phyloP scores from a whole-genome alignment of 805 yeast species.

The Cyberlindnera mycetangii region DNA sequence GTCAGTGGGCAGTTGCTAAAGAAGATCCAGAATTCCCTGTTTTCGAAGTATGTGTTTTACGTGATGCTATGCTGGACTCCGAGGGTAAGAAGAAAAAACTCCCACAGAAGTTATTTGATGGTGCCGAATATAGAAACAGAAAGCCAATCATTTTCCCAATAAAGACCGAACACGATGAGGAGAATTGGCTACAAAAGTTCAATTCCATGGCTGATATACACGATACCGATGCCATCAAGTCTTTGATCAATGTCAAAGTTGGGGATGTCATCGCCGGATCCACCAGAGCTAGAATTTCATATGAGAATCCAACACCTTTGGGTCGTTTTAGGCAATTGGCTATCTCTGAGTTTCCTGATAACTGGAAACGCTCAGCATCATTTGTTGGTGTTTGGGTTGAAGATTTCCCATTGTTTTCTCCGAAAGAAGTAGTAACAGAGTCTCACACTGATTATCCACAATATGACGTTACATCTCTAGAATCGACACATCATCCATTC shows the following conservation, averaged over 20 bases:
- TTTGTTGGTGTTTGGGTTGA: slow-evolving; percentile 80
- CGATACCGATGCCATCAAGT: slow-evolving; percentile 30
- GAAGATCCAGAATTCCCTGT: slow-evolving; percentile 54
- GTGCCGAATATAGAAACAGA: slow-evolving; percentile 48
- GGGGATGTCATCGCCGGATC: slow-evolving; percentile 80
- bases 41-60: slow-evolving; percentile 69
- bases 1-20: slow-evolving; percentile 27
- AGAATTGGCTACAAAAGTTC: slow-evolving; percentile 42
- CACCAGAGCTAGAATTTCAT: slow-evolving; percentile 66
- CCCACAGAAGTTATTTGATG: slow-evolving; percentile 39
- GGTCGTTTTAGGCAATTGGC: slow-evolving; percentile 82
- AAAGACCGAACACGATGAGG: slow-evolving; percentile 36
- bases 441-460: slow-evolving; percentile 48
- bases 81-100: slow-evolving; percentile 21
- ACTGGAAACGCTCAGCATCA: slow-evolving; percentile 33
- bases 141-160: slow-evolving; percentile 58
- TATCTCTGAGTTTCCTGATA: slow-evolving; percentile 48
- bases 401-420: slow-evolving; percentile 91
- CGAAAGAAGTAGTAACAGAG: slow-evolving; percentile 44
- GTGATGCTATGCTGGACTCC: slow-evolving; percentile 33
- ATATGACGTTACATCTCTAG: slow-evolving; percentile 47
- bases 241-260: slow-evolving; percentile 40
- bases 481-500: slow-evolving; percentile 95
- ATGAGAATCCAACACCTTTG: slow-evolving; percentile 94
- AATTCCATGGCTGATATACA: slow-evolving; percentile 32